A percentile compares a stretch with the other conserved stretches of the same genome.
phyloP scores from a whole-genome alignment of 257 asterid species.

The Petunia axillaris region DNA sequence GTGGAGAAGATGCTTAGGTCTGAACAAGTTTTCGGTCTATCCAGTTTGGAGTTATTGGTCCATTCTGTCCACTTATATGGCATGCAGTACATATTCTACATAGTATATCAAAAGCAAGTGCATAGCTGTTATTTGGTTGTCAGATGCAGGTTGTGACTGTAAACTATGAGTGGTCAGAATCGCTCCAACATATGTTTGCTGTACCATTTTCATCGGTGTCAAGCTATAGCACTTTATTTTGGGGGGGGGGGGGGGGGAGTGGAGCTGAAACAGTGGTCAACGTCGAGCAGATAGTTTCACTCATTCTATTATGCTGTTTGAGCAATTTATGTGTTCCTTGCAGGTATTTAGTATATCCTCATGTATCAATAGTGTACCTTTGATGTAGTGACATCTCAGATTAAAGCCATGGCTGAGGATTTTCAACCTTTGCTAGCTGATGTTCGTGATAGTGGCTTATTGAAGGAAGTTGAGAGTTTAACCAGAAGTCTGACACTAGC shows the following conservation, averaged over 20 bases:
- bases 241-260: not conserved
- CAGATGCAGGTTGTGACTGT: constrained; percentile 18
- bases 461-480: constrained; percentile 84
- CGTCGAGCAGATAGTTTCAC: not conserved
- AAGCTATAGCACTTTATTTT: not conserved
- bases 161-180: not conserved
- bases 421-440: constrained; percentile 88
- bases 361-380: constrained; percentile 52
- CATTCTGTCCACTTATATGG: not conserved
- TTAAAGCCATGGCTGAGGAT: constrained; percentile 92
- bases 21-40: not conserved
- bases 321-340: constrained; percentile 21
- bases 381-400: constrained; percentile 87
- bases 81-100: not conserved
- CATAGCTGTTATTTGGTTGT: not conserved
- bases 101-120: constrained; percentile 11
- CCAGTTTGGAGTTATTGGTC: not conserved
- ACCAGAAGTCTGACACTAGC: constrained; percentile 89
- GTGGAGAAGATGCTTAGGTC: not conserved
- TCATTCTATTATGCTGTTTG: constrained; percentile 25
- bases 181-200: constrained; percentile 5
- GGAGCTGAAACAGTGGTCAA: not conserved
- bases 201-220: not conserved
- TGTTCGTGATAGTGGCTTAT: constrained; percentile 82
- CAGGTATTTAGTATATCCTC: constrained; percentile 47